Evolutionary conservation across 441 rosid species (phyloP), one percentile per base, ranked within the genome.

Genomic region (Brassica balearica): DNA sequence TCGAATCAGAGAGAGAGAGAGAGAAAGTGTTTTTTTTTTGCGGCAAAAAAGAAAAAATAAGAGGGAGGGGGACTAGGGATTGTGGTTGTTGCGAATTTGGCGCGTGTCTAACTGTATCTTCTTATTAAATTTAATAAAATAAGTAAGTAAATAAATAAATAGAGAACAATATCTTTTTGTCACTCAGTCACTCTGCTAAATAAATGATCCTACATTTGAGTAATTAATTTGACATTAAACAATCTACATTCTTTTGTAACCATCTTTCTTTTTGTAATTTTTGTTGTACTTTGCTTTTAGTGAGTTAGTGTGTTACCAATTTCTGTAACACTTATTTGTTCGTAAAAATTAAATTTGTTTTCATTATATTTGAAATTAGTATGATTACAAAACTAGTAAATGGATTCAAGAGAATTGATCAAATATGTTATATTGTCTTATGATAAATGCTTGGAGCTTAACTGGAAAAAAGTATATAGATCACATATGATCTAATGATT

Each of bases 51-150:
- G 2, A 2, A 25, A 25, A 25, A 25, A 25, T 25, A 22, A 25
- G 27, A 43, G 12, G 65, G 1, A 14, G 48, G 61, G 27, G 27
- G 9, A 27, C 29, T 71, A 65, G 62, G 81, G 76, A 14, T 56
- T 17, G 48, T 55, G 63, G 61, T 48, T 22, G 64, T 2, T 77
- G 68, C 62, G 76, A 77, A 8, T 78, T 78, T 78, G 74, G 81
- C 81, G 81, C 77, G 74, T 78, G 73, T 72, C 73, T 77, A 64
- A 77, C 67, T 77, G 67, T 71, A 77, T 55, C 59, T 63, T 70
- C 65, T 17, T 55, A 7, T 53, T 53, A 1, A 14, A 53, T 55
- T 15, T 25, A 25, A 25, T 25, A 25, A 25, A 38, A 2, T 8
- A 38, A 51, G 14, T 6, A 7, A 12, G 3, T 46, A 12, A 12